Base-by-base conservation (phyloP, 139 green algal species). In the Asterochloris erici region DNA sequence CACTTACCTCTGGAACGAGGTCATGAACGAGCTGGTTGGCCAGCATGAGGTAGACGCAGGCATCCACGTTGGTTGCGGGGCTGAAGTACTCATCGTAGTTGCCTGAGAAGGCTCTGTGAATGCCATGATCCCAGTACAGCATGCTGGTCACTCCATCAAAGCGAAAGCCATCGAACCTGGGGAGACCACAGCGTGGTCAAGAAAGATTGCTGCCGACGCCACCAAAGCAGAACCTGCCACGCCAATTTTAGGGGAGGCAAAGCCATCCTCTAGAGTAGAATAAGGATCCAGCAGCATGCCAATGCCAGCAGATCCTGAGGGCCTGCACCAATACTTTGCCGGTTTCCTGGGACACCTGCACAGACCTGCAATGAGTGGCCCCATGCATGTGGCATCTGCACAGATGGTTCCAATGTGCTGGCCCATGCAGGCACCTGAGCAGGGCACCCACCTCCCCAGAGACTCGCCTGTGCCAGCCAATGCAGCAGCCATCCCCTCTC, bases 111-210 rank as follows among this genome's bases (percentile, higher is more conserved):
- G 84, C 89, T 14, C 91, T 85, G 89, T 96, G 88, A 81, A 98
- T 94, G 84, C 96, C 96, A 86, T 98, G 96, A 89, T 98, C 96
- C 81, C 96, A 91, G 90, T 99, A 99, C 77, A 99, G 90, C 96
- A 99, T 99, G 77, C 89, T 96, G 6, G 96, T 98, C 6, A 99
- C 96, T 68, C 96, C 96, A 86, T 99, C 96, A 86, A 98, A 98
- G 62, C 95, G 87, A 88, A 98, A 98, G 23, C 95, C 95, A 76
- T 99, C 96, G 88, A 99, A 99, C 76, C 93, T 95, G 83, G 61
- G 76, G 4, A n/a, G 15, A 63, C 23, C 19, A 1, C 62, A 54
- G 38, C 38, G 38, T 54, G 38, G 38, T 54, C 4, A 54, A 6
- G 38, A 54, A 54, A 11, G 2, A 82, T 1, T 38, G 77, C 38